Base-by-base conservation (phyloP, 345 rosid genomes). In the Brassica juncea region DNA sequence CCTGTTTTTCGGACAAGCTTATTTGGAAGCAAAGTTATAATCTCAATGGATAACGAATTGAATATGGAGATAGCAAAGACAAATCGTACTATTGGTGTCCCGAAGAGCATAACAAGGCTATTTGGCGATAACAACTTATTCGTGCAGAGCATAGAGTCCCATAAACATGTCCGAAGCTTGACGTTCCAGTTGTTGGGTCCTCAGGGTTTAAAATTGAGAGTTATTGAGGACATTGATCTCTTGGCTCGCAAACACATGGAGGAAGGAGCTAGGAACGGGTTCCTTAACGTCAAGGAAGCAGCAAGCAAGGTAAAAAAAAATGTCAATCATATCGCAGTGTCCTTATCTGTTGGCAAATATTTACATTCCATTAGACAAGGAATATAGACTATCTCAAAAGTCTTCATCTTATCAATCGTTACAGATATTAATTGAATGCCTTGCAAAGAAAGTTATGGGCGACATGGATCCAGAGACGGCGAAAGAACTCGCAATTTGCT, bases 51-150 rank as follows among this genome's bases (percentile, higher is more conserved):
- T 16, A 34, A 4, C 3, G 66, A 64, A 3, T n/a, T 77, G 44
- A 77, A 27, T 21, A 59, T 70, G 62, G 63, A 77, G 69, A 60
- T 77, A 0, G 73, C 79, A 10, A 76, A 68, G 79, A 58, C 60
- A 15, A 67, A 11, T 67, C 67, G 8, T 67, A 4, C 31, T 3
- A 31, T 44, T 19, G 80, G 80, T 42, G 3, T 39, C 34, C 8
- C 73, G 0, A 68, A 59, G 68, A 76, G 73, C 49, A 6, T 68
- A 76, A 4, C 49, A 7, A 5, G 32, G 21, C 4, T 76, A 42
- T 76, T 76, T n/a, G 71, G 81, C 47, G 15, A 63, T 0, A 35
- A 77, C 66, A 77, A 77, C 23, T 63, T 77, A 19, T 77, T 77
- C 54, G 0, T 63, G 5, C 58, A 77, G n/a, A 62, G 34, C 21